phyloP scores from a whole-genome alignment of 148 eudicot species.

The Diospyros kaki region DNA sequence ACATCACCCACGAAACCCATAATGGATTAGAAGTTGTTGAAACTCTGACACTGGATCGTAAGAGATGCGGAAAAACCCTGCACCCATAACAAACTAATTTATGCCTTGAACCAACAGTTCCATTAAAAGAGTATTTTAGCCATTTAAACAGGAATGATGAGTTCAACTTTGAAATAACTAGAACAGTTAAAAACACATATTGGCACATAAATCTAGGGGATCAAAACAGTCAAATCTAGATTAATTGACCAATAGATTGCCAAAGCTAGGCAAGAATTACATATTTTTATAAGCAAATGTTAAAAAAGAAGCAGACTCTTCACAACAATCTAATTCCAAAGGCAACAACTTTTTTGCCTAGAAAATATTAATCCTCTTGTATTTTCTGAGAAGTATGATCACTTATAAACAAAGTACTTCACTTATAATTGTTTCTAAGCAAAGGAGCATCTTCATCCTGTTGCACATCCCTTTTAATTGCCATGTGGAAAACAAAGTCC shows the following conservation, averaged over 20 bases:
- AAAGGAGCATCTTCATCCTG: too few relatives aligned
- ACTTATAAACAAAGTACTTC: background rate
- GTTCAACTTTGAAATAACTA: too few relatives aligned
- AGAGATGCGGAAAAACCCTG: slow-evolving; percentile 15
- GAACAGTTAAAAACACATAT: too few relatives aligned
- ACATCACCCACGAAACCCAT: slow-evolving; percentile 31
- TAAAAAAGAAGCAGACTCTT: background rate
- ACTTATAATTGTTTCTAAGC: background rate
- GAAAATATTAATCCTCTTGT: background rate
- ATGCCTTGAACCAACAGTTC: background rate
- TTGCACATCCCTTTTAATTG: too few relatives aligned
- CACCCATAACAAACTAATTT: slow-evolving; percentile 12
- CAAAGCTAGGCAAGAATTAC: background rate
- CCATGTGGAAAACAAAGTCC: too few relatives aligned
- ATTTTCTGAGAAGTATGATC: background rate
- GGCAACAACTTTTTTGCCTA: background rate
- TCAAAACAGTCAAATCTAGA: background rate
- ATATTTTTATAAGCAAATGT: too few relatives aligned
- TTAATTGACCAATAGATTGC: background rate
- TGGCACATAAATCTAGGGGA: background rate
- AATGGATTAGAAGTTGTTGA: slow-evolving; percentile 14
- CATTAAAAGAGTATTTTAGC: too few relatives aligned
- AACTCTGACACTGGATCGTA: slow-evolving; percentile 9
- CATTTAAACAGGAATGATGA: too few relatives aligned
- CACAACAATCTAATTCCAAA: background rate